Base-by-base conservation (phyloP, 805 yeast genomes). In the Yarrowia sp. region DNA sequence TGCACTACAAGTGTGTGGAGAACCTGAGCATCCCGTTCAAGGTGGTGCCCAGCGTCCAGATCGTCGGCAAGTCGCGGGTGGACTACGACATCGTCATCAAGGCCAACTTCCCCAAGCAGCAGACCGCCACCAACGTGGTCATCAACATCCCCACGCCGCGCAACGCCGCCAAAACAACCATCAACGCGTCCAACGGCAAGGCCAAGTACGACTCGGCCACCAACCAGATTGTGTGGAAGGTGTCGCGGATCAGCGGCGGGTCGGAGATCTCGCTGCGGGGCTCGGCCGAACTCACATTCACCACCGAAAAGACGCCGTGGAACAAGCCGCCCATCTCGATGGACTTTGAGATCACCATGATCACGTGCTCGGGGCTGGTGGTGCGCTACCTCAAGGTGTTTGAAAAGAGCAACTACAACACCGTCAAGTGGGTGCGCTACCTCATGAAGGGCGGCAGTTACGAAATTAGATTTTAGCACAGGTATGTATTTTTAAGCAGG, bases 351-450 rank as follows among this genome's bases (percentile, higher is more conserved):
- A 78, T 93, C 60, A 83, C 88, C 66, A 90, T 89, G 90, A 89
- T 86, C 75, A 87, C 93, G 13, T 81, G 89, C 69, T 87, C 94
- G 9, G 96, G 97, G 0, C 79, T 91, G 55, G 83, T 85, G 17
- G 94, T 93, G 44, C 84, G 89, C 70, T 89, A 85, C 75, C 80
- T 93, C 72, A 86, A 85, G 74, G 88, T 94, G 6, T 79, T 75
- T 69, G 83, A 93, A 79, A 79, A 83, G 76, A 73, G 78, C 73
- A 85, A 85, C 67, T 91, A 91, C 78, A 80, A 83, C 34, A 87
- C 96, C 0, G 86, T 90, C 24, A 94, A 93, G 75, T 92, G 96
- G 96, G 96, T 93, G 40, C 86, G 90, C 72, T 94, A 94, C 75
- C 75, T 84, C 15, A 83, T 94, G 0, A 85, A 83, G 69, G 87